Conservation (phyloP, 257 asterid species). For the Leptodermis oblonga region DNA sequence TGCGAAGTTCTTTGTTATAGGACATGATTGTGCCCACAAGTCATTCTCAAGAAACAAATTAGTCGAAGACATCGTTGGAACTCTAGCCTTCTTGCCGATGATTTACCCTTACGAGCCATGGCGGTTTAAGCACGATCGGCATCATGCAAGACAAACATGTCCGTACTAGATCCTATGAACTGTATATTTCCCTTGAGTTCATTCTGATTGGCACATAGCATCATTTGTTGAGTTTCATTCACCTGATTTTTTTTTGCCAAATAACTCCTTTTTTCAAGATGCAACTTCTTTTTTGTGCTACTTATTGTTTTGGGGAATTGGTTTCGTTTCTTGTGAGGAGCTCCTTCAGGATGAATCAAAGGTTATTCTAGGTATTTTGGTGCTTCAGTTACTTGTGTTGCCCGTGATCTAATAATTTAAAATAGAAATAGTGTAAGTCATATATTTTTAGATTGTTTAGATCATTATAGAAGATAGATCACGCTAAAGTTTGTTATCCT, state of each 20-base stretch:
- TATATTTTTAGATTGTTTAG: neutral
- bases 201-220: neutral
- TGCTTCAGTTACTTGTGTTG: neutral
- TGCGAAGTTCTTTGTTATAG: constrained; percentile 92
- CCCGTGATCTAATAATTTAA: neutral
- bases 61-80: constrained; percentile 93
- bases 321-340: neutral
- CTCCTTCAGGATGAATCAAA: neutral
- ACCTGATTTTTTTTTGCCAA: neutral
- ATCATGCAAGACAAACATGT: constrained; percentile 98
- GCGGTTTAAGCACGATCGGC: constrained; percentile 95
- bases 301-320: neutral
- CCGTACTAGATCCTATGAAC: constrained; percentile 31
- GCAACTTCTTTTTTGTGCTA: neutral
- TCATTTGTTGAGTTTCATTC: neutral
- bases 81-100: constrained; percentile 89
- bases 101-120: constrained; percentile 97
- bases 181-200: neutral
- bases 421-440: neutral
- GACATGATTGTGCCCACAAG: constrained; percentile 99
- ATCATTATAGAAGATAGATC: neutral
- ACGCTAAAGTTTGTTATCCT: neutral
- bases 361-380: neutral
- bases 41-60: constrained; percentile 89
- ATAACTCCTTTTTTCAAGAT: neutral